Base-by-base conservation (phyloP, 768 basidiomycete species). In the Chalciporus chontae region DNA sequence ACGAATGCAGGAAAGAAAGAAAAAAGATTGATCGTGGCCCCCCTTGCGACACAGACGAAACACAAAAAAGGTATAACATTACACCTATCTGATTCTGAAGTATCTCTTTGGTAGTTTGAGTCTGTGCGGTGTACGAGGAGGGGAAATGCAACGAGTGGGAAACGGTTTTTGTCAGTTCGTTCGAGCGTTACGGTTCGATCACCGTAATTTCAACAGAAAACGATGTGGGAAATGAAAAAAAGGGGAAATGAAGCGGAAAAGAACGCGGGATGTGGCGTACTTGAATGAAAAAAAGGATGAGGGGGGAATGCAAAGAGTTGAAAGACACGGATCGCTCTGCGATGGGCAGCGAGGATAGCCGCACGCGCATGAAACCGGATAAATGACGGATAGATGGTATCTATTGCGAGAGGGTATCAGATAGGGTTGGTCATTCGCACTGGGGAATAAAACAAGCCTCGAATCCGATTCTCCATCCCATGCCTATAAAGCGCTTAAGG, bases 51-150 rank as follows among this genome's bases (percentile, higher is more conserved):
- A 26, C 7, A 26, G 7, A 8, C 26, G 26, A 59, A 49, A 47
- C 46, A 62, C 29, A 42, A 29, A 43, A 27, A 39, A 53, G 43
- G 45, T 29, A 70, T 71, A 70, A 61, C 64, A 71, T 69, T 70
- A 71, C 69, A 71, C 59, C 66, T 71, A 56, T 56, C 31, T 40
- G 49, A 36, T 51, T 56, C 31, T 40, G 49, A 36, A 36, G n/a
- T 36, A 36, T 36, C 34, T 36, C n/a, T 36, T n/a, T 36, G 34
- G 6, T 2, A 7, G 63, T 42, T 27, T 21, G 40, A 27, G 41
- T 42, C n/a, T 27, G 17, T 42, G 55, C 58, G 65, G 66, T 66
- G 69, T 69, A 66, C 52, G 44, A 42, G 34, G 59, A 65, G 15
- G 8, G 27, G 27, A 42, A 41, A 27, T 36, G 34, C 14, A 6